Evolutionary conservation across 495 filamentous ascomycete genomes (phyloP).

Genomic region (Venustampulla echinocandica): DNA sequence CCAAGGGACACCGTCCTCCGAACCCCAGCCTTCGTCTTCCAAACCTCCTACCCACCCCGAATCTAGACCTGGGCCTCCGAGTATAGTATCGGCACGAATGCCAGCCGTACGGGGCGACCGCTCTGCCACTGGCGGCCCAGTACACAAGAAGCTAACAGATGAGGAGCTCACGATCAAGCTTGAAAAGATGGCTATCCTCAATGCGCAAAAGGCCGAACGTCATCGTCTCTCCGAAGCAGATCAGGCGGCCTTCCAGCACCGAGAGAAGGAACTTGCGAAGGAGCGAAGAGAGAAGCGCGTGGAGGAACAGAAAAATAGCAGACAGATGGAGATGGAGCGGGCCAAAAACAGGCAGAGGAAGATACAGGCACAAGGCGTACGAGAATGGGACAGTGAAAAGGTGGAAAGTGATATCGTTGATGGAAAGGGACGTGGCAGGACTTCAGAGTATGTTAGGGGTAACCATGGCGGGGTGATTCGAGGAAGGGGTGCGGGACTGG

Average conservation of each 20-base stretch:
- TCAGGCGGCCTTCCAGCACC: slow-evolving; percentile 55
- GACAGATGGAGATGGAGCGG: slow-evolving; percentile 59
- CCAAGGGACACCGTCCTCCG: neutral
- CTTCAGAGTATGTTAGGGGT: slow-evolving; percentile 36
- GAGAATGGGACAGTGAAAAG: slow-evolving; percentile 75
- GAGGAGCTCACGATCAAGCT: slow-evolving; percentile 54
- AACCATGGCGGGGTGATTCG: slow-evolving; percentile 48
- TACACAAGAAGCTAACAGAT: slow-evolving; percentile 59
- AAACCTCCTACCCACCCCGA: slow-evolving; percentile 4
- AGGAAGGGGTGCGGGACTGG: slow-evolving; percentile 13
- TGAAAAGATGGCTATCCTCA: slow-evolving; percentile 49
- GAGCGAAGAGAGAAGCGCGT: slow-evolving; percentile 36
- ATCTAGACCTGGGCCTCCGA: slow-evolving; percentile 8
- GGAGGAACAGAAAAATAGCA: slow-evolving; percentile 46
- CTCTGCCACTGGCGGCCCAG: slow-evolving; percentile 55
- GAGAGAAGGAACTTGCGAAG: slow-evolving; percentile 41
- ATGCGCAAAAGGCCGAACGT: slow-evolving; percentile 47
- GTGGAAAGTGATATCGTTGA: slow-evolving; percentile 48
- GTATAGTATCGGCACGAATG: slow-evolving; percentile 3
- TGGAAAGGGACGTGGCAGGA: slow-evolving; percentile 33
- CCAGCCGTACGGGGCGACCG: slow-evolving; percentile 60
- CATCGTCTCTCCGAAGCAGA: slow-evolving; percentile 62
- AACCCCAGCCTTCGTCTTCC: neutral
- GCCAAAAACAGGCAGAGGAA: slow-evolving; percentile 66
- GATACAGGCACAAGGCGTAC: slow-evolving; percentile 51